Conservation (phyloP, 805 yeast species). For the Kluyveromyces lactis region DNA sequence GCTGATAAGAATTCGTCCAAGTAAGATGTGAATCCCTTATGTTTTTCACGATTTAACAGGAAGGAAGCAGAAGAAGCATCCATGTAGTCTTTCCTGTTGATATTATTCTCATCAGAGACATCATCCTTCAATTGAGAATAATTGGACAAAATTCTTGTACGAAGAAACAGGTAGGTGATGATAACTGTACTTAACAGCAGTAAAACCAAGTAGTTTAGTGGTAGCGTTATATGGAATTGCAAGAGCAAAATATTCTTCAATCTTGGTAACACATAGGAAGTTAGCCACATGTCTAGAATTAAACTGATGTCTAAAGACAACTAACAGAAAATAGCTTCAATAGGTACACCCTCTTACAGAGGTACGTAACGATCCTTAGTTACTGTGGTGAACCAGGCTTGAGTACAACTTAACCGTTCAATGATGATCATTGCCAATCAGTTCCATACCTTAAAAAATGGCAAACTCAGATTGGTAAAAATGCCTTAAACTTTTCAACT, state of each 20-base stretch:
- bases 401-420: too few species aligned
- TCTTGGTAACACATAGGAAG: background rate
- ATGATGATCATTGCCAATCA: too few species aligned
- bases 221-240: slow-evolving; percentile 4
- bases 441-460: too few species aligned
- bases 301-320: too few species aligned
- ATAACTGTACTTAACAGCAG: background rate
- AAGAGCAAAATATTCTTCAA: slow-evolving; percentile 1
- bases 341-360: too few species aligned
- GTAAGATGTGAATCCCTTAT: slow-evolving; percentile 44
- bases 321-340: too few species aligned
- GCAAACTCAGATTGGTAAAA: too few species aligned
- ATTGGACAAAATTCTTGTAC: background rate
- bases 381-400: too few species aligned
- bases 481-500: too few species aligned
- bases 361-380: too few species aligned
- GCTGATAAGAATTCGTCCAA: slow-evolving; percentile 86
- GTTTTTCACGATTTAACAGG: slow-evolving; percentile 1
- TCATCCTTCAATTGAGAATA: slow-evolving; percentile 3
- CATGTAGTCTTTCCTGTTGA: slow-evolving; percentile 1
- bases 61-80: slow-evolving; percentile 3
- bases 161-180: slow-evolving; percentile 1
- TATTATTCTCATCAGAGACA: slow-evolving; percentile 1
- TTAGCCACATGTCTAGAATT: slow-evolving; percentile 1
- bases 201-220: slow-evolving; percentile 2